These are phyloP conservation scores for Fragilariopsis cylindrus DNA, from an alignment of 108 stramenopile genomes.

Conservation along the genomic window DNA sequence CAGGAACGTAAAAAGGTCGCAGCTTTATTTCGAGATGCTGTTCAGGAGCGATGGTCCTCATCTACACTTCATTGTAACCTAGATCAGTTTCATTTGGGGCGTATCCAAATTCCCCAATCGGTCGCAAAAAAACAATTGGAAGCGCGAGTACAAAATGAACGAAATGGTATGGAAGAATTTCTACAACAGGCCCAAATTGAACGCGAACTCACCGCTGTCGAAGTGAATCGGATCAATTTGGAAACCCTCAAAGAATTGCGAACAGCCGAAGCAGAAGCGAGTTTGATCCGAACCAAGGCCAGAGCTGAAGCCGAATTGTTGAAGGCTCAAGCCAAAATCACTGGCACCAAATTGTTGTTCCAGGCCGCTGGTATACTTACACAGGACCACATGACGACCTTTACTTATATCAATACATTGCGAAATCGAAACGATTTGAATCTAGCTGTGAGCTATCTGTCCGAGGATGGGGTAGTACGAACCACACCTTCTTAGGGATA, in stretches of 20 bases:
- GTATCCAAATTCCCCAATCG: constrained; percentile 46
- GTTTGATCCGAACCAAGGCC: constrained; percentile 36
- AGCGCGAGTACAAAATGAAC: constrained; percentile 46
- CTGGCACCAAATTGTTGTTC: constrained; percentile 37
- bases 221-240: constrained; percentile 48
- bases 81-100: constrained; percentile 59
- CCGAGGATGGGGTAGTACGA: constrained; percentile 31
- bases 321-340: constrained; percentile 36
- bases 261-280: constrained; percentile 47
- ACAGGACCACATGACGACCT: constrained; percentile 46
- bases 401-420: constrained; percentile 49
- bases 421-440: constrained; percentile 25
- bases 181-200: constrained; percentile 48
- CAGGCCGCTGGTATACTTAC: constrained; percentile 29
- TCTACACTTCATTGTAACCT: constrained; percentile 40
- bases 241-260: constrained; percentile 32
- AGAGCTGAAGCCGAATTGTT: constrained; percentile 28
- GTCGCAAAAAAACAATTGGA: constrained; percentile 53
- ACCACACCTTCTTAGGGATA: constrained; percentile 11
- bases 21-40: constrained; percentile 35
- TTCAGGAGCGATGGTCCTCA: constrained; percentile 39
- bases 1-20: constrained; percentile 42
- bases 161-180: constrained; percentile 44
- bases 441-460: constrained; percentile 38
- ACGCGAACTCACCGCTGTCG: constrained; percentile 47